Base-by-base conservation (phyloP, 2,329 filamentous ascomycete genomes). In the Lachnellula cervina region DNA sequence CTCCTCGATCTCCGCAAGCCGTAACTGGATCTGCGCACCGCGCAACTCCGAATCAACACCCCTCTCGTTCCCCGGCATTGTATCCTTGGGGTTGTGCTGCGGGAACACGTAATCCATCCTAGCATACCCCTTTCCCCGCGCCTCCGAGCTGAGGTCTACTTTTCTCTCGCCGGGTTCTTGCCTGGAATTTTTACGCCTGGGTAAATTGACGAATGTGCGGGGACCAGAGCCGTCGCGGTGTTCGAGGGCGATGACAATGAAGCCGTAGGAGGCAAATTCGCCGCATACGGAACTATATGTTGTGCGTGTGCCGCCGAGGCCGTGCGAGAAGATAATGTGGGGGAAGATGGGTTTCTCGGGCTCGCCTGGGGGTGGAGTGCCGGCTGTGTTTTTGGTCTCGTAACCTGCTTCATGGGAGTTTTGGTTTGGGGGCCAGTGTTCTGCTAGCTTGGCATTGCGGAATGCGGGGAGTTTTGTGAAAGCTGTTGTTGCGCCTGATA, bases 391-490 rank as follows among this genome's bases (percentile, higher is more conserved):
- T 59, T 76, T 76, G 7, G 72, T 72, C 40, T 72, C 69, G 38
- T 69, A 68, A 17, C 68, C 66, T 7, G 34, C 56, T 17, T 72
- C 63, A 37, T 72, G 68, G 2, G 64, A 66, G 44, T 74, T 71
- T 2, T 71, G 66, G 43, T 74, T 69, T 3, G 74, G 72, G 4
- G 82, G 77, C 77, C 79, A 81, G 63, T 80, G 75, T n/a, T 71
- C 70, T 3, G 84, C 81, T 7, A 83, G 64, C 28, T 74, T 76
- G 5, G 82, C 77, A 65, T 88, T 88, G 40, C 83, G 75, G 60
- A 80, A 83, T 1, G 82, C 84, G 1, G 83, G 83, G 14, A 88
- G 66, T 65, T 86, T 87, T 25, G 83, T 88, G 59, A 83, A 83
- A 72, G 84, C 81, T 7, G 77, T 79, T 0, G 83, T 83, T 13